phyloP scores from a whole-genome alignment of 345 rosid genomes.

The Carallia brachiata region DNA sequence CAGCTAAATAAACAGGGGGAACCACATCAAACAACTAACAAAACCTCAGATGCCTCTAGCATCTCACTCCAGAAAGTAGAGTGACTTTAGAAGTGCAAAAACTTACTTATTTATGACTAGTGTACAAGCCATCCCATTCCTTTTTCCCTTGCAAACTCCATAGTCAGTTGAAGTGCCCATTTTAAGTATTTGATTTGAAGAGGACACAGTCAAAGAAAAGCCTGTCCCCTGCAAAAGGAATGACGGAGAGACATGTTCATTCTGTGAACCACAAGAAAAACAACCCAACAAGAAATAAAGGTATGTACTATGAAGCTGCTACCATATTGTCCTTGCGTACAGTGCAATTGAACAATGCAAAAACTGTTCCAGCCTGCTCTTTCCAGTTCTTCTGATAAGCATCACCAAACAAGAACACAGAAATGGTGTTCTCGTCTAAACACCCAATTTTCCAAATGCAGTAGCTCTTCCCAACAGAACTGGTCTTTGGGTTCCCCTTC shows the following conservation, averaged over 20 bases:
- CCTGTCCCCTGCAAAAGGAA: constrained; percentile 53
- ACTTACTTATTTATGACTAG: constrained; percentile 69
- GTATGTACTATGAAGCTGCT: constrained; percentile 18
- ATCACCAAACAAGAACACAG: constrained; percentile 90
- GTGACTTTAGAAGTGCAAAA: background rate
- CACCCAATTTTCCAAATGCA: constrained; percentile 70
- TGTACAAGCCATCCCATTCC: constrained; percentile 74
- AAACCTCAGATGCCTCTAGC: background rate
- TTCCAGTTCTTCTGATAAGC: constrained; percentile 55
- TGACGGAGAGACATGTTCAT: constrained; percentile 2
- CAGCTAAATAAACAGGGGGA: background rate
- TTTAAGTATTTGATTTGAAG: constrained; percentile 64
- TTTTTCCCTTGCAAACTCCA: constrained; percentile 82
- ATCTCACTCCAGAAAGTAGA: constrained; percentile 1
- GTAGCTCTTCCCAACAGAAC: constrained; percentile 73
- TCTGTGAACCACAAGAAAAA: constrained; percentile 1
- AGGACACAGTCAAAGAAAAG: constrained; percentile 66
- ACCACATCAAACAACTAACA: background rate
- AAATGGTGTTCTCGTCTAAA: constrained; percentile 54
- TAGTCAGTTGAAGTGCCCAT: constrained; percentile 80
- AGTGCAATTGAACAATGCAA: constrained; percentile 67
- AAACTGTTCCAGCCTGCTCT: constrained; percentile 69
- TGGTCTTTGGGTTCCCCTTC: constrained; percentile 67
- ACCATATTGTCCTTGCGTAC: constrained; percentile 67
- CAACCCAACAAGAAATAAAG: background rate